A percentile compares a stretch with the other conserved stretches of the same genome.
Conservation (phyloP, 768 basidiomycete genomes). For the Calocera cornea region DNA sequence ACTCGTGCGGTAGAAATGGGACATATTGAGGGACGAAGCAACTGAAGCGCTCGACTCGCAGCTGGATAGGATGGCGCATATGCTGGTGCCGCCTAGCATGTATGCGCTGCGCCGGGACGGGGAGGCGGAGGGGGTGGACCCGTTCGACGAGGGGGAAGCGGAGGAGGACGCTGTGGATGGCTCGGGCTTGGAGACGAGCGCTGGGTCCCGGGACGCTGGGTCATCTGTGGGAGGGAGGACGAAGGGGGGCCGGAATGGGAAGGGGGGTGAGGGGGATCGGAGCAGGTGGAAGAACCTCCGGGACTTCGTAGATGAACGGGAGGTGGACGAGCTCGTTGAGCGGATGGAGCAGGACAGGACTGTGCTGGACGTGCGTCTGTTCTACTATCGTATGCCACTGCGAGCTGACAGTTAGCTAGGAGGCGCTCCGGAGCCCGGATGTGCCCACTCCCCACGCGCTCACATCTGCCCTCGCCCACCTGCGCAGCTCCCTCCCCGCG, state of each 20-base stretch:
- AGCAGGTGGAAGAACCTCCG: conserved; percentile 66
- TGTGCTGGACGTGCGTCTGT: conserved; percentile 46
- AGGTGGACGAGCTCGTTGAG: conserved; percentile 63
- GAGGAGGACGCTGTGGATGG: conserved; percentile 19
- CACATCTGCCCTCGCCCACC: not conserved
- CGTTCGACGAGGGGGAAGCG: conserved; percentile 32
- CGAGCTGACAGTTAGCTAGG: not conserved
- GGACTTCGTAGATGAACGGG: conserved; percentile 75
- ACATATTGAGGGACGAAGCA: not conserved
- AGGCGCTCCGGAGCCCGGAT: not conserved
- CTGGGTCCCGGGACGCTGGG: conserved; percentile 13
- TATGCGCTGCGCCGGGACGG: not conserved
- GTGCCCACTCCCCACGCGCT: not conserved
- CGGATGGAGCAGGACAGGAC: conserved; percentile 55
- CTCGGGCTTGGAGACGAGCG: conserved; percentile 14
- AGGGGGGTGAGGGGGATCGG: not conserved
- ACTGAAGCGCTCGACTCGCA: not conserved
- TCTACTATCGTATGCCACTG: not conserved
- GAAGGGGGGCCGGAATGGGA: not conserved
- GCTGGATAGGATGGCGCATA: not conserved
- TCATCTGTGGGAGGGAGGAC: not conserved
- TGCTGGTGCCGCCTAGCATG: not conserved
- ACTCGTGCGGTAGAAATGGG: not conserved
- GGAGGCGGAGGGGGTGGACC: conserved; percentile 49
- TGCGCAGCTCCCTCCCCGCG: not conserved